These are phyloP conservation scores for Thelonectria olida DNA, from an alignment of 2,329 filamentous ascomycete genomes.

Conservation along the genomic window DNA sequence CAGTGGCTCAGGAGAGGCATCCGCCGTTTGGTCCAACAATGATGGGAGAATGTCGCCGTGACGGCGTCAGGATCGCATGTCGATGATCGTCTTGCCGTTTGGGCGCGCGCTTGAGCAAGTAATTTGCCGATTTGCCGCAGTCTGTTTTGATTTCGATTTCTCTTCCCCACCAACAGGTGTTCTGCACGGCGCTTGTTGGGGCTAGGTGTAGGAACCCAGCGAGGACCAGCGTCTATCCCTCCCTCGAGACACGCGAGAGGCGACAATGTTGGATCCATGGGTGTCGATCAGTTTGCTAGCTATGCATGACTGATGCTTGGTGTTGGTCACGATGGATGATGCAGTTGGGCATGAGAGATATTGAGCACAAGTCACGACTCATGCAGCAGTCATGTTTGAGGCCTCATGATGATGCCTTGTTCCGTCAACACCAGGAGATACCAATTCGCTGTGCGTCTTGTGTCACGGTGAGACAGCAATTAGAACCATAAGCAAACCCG, in stretches of 20 bases:
- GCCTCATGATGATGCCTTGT: too few species aligned
- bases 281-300: background rate
- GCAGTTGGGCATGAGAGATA: too few species aligned
- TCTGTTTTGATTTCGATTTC: background rate
- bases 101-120: background rate
- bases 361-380: background rate
- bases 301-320: too few species aligned
- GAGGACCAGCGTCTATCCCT: background rate
- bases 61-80: background rate
- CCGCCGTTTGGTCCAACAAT: slow-evolving; percentile 9
- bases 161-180: background rate
- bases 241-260: too few species aligned
- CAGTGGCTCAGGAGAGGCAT: slow-evolving; percentile 32
- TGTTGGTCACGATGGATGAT: too few species aligned
- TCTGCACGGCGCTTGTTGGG: slow-evolving; percentile 8
- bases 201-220: slow-evolving; percentile 9
- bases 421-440: too few species aligned
- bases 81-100: slow-evolving; percentile 4
- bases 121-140: background rate
- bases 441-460: too few species aligned
- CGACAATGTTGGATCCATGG: too few species aligned
- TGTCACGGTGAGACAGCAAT: background rate
- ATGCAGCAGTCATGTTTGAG: background rate
- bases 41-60: background rate
- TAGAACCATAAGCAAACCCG: background rate